phyloP scores from a whole-genome alignment of 192 early-diverging fungal genomes.

The Mortierella alpina region DNA sequence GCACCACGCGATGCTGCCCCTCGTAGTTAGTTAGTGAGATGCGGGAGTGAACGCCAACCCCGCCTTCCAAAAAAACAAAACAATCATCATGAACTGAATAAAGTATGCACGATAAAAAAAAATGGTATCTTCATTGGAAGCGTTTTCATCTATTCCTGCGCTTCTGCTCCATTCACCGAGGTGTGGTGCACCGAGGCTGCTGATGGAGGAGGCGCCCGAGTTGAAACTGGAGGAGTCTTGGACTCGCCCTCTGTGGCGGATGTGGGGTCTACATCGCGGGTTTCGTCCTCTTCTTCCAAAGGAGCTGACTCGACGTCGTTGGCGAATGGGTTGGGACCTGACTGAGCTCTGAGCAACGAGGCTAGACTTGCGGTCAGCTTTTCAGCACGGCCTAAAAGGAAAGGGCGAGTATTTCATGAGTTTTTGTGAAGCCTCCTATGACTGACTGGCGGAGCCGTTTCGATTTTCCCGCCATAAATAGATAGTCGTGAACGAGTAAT shows the following conservation, averaged over 20 bases:
- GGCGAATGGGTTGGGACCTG: slow-evolving; percentile 34
- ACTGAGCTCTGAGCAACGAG: slow-evolving; percentile 44
- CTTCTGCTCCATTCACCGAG: too few relatives aligned
- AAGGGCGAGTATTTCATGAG: background rate
- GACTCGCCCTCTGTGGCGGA: background rate
- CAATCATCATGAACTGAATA: too few relatives aligned
- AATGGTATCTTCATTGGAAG: too few relatives aligned
- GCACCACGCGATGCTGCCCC: background rate
- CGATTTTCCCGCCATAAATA: background rate
- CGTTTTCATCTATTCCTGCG: too few relatives aligned
- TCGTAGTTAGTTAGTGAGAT: background rate
- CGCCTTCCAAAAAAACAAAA: too few relatives aligned
- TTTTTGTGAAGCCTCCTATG: background rate
- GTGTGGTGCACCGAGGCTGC: background rate
- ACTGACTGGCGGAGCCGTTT: background rate
- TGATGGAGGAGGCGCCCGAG: background rate
- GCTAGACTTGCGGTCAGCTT: slow-evolving; percentile 25
- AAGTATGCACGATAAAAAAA: too few relatives aligned
- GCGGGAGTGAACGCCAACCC: background rate
- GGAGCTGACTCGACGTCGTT: slow-evolving; percentile 16
- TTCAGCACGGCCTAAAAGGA: slow-evolving; percentile 27
- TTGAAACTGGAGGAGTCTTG: background rate
- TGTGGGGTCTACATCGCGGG: background rate
- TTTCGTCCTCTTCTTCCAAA: slow-evolving; percentile 11
- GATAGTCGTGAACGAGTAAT: background rate